Percentiles rank a stretch among this genome's conserved stretches.
Conservation (phyloP, 768 basidiomycete genomes). For the Amanita muscaria region DNA sequence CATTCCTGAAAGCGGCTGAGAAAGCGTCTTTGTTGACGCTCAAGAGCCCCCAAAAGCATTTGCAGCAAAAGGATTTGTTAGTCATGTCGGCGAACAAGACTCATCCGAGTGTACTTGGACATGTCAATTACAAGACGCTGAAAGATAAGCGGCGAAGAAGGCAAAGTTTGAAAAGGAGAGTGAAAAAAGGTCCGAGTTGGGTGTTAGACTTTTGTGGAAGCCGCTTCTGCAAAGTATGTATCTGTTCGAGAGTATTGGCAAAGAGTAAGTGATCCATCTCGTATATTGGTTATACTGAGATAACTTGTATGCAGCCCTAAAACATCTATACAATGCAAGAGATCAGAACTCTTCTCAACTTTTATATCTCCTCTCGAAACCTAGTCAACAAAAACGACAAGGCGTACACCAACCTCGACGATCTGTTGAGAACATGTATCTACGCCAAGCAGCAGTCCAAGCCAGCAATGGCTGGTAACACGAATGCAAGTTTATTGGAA, state of each 20-base stretch:
- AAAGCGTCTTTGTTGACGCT: conserved; percentile 66
- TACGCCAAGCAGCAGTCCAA: conserved; percentile 27
- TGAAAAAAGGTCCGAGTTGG: conserved; percentile 39
- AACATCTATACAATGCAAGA: conserved; percentile 49
- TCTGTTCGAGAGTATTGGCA: conserved; percentile 57
- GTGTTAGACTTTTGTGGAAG: conserved; percentile 49
- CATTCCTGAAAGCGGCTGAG: conserved; percentile 71
- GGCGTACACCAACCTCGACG: conserved; percentile 63
- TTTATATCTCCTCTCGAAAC: conserved; percentile 50
- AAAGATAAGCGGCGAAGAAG: conserved; percentile 47
- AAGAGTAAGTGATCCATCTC: conserved; percentile 36
- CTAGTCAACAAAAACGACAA: conserved; percentile 62
- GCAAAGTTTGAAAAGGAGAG: conserved; percentile 47
- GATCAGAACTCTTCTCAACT: conserved; percentile 47
- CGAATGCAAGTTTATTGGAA: neutral
- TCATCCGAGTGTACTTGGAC: conserved; percentile 49
- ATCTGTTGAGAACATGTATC: conserved; percentile 28
- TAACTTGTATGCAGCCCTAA: conserved; percentile 29
- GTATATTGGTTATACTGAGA: neutral
- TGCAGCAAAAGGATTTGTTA: conserved; percentile 42
- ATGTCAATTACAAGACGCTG: conserved; percentile 47
- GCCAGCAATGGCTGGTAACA: conserved; percentile 17
- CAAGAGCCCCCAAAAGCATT: conserved; percentile 51
- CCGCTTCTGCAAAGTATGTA: conserved; percentile 47
- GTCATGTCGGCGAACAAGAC: conserved; percentile 43